Evolutionary conservation across 305 asterid genomes (phyloP).

Genomic region (Solanum hybrid): DNA sequence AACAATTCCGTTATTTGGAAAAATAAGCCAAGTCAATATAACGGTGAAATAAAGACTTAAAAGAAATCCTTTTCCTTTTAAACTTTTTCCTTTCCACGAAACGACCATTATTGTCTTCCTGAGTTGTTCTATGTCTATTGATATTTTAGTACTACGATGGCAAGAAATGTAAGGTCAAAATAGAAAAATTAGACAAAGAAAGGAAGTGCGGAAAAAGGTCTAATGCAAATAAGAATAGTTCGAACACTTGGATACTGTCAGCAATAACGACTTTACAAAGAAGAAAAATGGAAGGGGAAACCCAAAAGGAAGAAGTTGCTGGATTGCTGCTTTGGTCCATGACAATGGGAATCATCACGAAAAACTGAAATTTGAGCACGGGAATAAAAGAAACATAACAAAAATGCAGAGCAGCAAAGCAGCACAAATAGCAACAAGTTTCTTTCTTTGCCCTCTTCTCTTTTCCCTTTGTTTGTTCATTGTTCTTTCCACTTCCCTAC

Average conservation of each 20-base stretch:
- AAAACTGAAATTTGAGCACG: background rate
- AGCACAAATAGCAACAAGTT: background rate
- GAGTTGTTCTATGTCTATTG: background rate
- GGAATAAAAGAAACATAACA: background rate
- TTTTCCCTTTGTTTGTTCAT: background rate
- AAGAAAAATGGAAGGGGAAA: background rate
- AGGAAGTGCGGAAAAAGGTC: background rate
- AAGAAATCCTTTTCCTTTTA: background rate
- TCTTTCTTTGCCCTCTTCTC: background rate
- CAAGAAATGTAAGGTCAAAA: background rate
- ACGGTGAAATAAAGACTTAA: background rate
- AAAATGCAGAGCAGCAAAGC: background rate
- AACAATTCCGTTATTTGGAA: background rate
- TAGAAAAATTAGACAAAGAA: background rate
- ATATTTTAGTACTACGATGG: background rate
- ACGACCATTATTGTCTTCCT: background rate
- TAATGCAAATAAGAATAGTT: background rate
- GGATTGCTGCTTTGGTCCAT: background rate
- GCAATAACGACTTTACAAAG: background rate
- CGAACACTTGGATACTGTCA: background rate
- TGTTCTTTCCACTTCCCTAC: background rate
- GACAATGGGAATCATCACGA: background rate
- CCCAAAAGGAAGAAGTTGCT: background rate
- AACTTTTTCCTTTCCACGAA: background rate
- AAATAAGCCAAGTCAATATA: background rate